Evolutionary conservation across 129 eudicot species (phyloP).

Genomic region (Pulicaria dysenterica): DNA sequence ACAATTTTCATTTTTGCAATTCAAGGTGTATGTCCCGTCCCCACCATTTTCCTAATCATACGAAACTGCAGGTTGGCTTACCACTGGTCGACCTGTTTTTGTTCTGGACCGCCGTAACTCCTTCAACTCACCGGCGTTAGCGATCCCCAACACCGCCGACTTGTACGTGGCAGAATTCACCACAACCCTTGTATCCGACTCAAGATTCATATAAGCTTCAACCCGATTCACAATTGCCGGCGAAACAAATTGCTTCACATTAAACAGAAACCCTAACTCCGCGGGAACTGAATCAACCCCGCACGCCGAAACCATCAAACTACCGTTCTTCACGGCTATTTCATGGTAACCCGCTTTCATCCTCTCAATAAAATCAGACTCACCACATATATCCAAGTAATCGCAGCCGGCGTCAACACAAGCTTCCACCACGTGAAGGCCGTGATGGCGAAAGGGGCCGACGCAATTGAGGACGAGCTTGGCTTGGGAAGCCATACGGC

Average conservation of each 20-base stretch:
- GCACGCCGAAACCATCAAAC: slow-evolving; percentile 80
- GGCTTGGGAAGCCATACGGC: slow-evolving; percentile 57
- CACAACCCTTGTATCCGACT: slow-evolving; percentile 70
- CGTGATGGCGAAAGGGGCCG: slow-evolving; percentile 86
- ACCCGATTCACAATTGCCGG: slow-evolving; percentile 58
- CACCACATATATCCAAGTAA: slow-evolving; percentile 86
- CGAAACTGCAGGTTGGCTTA: slow-evolving; percentile 17
- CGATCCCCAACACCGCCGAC: slow-evolving; percentile 91
- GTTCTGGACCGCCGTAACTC: slow-evolving; percentile 73
- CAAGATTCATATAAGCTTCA: slow-evolving; percentile 81
- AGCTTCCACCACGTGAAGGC: slow-evolving; percentile 75
- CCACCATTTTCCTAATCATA: too few relatives aligned
- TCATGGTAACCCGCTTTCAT: slow-evolving; percentile 71
- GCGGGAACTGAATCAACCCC: slow-evolving; percentile 97
- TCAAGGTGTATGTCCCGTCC: too few relatives aligned
- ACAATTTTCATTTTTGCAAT: too few relatives aligned
- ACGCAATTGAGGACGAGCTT: slow-evolving; percentile 78
- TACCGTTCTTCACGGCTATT: slow-evolving; percentile 57
- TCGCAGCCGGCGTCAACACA: slow-evolving; percentile 76
- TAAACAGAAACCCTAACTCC: slow-evolving; percentile 73
- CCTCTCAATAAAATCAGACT: slow-evolving; percentile 96
- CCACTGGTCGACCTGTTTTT: slow-evolving; percentile 60
- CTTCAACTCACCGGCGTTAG: slow-evolving; percentile 53
- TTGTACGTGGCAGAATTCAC: slow-evolving; percentile 87
- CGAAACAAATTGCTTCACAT: slow-evolving; percentile 62